These are phyloP conservation scores for Kodamaea kaohsiungensis DNA, from an alignment of 805 yeast genomes.

Conservation along the genomic window DNA sequence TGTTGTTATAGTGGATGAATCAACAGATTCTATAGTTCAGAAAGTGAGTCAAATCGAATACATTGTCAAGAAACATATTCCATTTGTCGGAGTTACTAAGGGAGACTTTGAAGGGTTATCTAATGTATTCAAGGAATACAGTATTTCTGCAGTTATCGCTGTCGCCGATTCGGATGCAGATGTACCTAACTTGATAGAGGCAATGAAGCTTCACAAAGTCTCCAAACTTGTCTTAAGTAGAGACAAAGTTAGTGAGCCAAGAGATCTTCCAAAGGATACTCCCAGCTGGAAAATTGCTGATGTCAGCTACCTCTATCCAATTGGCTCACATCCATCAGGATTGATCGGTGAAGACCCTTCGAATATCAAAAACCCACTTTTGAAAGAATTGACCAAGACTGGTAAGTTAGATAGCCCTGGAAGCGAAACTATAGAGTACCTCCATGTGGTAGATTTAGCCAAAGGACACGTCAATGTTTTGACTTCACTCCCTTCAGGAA, in stretches of 20 bases:
- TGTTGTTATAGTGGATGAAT: slow-evolving; percentile 73
- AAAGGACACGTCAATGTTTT: slow-evolving; percentile 76
- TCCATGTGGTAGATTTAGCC: slow-evolving; percentile 80
- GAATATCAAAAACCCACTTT: slow-evolving; percentile 73
- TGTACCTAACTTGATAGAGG: slow-evolving; percentile 62
- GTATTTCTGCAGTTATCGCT: slow-evolving; percentile 64
- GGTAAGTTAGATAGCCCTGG: not conserved
- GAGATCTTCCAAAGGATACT: slow-evolving; percentile 43
- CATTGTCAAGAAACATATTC: slow-evolving; percentile 49
- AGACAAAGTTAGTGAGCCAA: slow-evolving; percentile 84
- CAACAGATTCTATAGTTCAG: slow-evolving; percentile 65
- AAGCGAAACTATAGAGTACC: slow-evolving; percentile 67
- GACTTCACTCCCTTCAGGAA: slow-evolving; percentile 24
- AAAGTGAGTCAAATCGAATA: slow-evolving; percentile 63
- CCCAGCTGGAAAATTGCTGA: slow-evolving; percentile 54
- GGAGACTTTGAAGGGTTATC: slow-evolving; percentile 48
- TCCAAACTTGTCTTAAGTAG: slow-evolving; percentile 68
- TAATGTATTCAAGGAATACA: slow-evolving; percentile 48
- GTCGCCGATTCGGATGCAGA: slow-evolving; percentile 82
- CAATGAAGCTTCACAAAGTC: slow-evolving; percentile 49
- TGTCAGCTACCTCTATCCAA: slow-evolving; percentile 78
- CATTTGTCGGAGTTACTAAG: slow-evolving; percentile 60
- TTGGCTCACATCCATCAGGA: slow-evolving; percentile 85
- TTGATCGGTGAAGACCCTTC: slow-evolving; percentile 78
- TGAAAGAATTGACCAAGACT: slow-evolving; percentile 74